Evolutionary conservation across 1,284 basidiomycete genomes (phyloP).

Genomic region (Ustilago vetiveriae): DNA sequence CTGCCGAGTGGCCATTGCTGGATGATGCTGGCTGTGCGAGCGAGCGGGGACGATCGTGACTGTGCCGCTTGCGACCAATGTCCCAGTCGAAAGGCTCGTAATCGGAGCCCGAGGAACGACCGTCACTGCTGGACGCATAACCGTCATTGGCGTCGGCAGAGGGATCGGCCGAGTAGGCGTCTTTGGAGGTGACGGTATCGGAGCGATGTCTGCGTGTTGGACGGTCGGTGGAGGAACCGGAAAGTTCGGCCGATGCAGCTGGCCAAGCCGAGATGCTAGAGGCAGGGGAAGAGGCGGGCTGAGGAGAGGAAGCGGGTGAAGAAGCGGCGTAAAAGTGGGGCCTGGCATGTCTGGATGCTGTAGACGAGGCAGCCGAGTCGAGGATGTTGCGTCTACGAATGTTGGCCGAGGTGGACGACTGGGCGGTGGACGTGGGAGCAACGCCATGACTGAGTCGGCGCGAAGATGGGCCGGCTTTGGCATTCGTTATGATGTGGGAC

Average conservation of each 20-base stretch:
- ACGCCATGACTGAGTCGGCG: conserved; percentile 17
- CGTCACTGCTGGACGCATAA: conserved; percentile 39
- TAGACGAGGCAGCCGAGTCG: conserved; percentile 21
- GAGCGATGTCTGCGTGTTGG: conserved; percentile 28
- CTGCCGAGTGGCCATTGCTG: conserved; percentile 2
- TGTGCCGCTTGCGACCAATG: conserved; percentile 30
- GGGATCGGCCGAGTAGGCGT: conserved; percentile 51
- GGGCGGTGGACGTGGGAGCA: conserved; percentile 1
- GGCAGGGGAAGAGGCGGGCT: conserved; percentile 23
- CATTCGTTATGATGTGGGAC: conserved; percentile 9
- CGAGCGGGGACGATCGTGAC: conserved; percentile 30
- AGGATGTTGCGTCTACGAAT: conserved; percentile 34
- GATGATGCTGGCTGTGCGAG: not conserved
- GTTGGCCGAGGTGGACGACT: conserved; percentile 4
- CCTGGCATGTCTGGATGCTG: conserved; percentile 10
- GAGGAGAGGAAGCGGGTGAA: conserved; percentile 15
- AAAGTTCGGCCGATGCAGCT: conserved; percentile 15
- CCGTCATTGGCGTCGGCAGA: conserved; percentile 32
- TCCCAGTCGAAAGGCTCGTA: conserved; percentile 55
- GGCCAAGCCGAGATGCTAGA: conserved; percentile 10
- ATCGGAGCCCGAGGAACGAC: conserved; percentile 40
- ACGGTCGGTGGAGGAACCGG: conserved; percentile 43
- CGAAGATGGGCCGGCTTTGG: conserved; percentile 36
- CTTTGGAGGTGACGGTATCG: conserved; percentile 33
- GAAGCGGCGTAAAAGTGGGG: conserved; percentile 13